Percentiles rank a stretch among this genome's conserved stretches.
Evolutionary conservation across 2,329 filamentous ascomycete genomes (phyloP).

Genomic region (Sclerotinia minor): DNA sequence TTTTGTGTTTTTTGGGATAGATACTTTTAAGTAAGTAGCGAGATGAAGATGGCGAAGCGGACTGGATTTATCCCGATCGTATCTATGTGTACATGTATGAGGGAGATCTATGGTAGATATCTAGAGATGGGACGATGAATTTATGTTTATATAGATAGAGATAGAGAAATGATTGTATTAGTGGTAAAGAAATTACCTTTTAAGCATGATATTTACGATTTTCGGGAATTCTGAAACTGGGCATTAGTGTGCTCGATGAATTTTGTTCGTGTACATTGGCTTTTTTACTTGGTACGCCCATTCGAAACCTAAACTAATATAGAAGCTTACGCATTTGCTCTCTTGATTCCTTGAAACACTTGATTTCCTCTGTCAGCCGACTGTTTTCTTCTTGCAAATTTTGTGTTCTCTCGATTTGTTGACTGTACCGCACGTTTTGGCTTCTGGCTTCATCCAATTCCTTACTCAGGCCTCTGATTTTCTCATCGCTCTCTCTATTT

Average conservation of each 20-base stretch:
- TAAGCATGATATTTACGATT: not conserved
- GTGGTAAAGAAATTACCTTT: not conserved
- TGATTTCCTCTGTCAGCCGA: no score
- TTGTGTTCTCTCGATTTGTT: no score
- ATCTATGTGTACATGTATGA: conserved; percentile 4
- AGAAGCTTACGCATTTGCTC: no score
- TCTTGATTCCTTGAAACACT: no score
- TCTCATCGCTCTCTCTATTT: not conserved
- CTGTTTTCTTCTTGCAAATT: not conserved
- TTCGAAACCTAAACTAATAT: no score
- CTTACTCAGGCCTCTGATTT: no score
- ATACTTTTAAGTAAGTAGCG: not conserved
- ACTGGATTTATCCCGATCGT: not conserved
- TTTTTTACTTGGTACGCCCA: not conserved
- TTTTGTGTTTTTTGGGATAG: conserved; percentile 2
- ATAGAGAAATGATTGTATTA: not conserved
- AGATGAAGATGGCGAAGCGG: not conserved
- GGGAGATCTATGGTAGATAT: not conserved
- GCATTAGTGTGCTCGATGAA: conserved; percentile 10
- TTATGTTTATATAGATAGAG: no score
- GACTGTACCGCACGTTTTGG: no score
- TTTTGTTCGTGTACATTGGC: not conserved
- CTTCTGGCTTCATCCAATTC: not conserved
- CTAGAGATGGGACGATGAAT: not conserved
- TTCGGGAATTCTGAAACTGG: not conserved